Evolutionary conservation across 169 alveolate genomes (phyloP).

Genomic region (Plasmodium inui): DNA sequence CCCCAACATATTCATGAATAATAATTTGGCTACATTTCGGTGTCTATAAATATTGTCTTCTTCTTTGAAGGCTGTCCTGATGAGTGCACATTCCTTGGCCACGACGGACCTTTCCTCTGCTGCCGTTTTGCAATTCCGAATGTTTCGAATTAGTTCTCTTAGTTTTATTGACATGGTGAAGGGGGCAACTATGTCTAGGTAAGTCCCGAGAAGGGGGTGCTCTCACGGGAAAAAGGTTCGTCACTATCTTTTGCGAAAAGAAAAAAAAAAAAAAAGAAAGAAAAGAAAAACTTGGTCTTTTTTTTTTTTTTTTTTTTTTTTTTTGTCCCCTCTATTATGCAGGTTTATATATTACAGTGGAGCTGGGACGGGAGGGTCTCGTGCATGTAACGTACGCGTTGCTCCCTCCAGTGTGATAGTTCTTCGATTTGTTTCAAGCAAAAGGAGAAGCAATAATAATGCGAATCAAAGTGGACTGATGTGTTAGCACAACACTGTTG

Average conservation of each 20-base stretch:
- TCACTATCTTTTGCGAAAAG: background rate
- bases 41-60: constrained; percentile 91
- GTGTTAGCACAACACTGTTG: background rate
- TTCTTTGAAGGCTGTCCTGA: constrained; percentile 96
- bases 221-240: background rate
- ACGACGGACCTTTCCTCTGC: constrained; percentile 99
- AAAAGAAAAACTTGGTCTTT: too few relatives aligned
- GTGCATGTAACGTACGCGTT: background rate
- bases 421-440: background rate
- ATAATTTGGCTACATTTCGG: constrained; percentile 97
- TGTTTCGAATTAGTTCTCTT: constrained; percentile 96
- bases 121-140: constrained; percentile 98
- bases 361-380: background rate
- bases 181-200: background rate
- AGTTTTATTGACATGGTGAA: constrained; percentile 90
- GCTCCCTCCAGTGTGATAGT: background rate
- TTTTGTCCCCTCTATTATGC: background rate
- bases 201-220: background rate
- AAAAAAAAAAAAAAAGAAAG: too few relatives aligned
- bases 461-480: background rate
- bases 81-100: constrained; percentile 98
- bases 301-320: too few relatives aligned
- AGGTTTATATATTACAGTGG: background rate
- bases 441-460: background rate
- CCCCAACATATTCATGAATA: constrained; percentile 97